Conservation (phyloP, 1,284 basidiomycete genomes). For the Paramarasmius palmivorus region DNA sequence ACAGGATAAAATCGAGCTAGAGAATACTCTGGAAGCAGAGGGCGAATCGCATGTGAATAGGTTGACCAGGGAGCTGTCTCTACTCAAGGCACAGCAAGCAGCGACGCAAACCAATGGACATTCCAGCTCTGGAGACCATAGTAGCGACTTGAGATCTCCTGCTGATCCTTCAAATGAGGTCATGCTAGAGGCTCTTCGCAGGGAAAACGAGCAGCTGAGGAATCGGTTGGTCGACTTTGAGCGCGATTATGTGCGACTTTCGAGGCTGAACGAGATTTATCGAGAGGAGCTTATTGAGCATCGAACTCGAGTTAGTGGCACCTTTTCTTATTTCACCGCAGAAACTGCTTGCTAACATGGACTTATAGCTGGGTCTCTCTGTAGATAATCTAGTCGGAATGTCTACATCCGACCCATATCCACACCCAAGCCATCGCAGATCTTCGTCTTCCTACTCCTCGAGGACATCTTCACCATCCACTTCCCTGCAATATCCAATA, state of each 20-base stretch:
- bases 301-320: slow-evolving; percentile 61
- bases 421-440: slow-evolving; percentile 66
- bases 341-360: slow-evolving; percentile 5
- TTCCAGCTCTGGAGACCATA: slow-evolving; percentile 27
- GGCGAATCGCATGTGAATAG: slow-evolving; percentile 77
- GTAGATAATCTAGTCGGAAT: slow-evolving; percentile 77
- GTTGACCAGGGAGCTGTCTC: slow-evolving; percentile 65
- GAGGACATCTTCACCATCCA: slow-evolving; percentile 44
- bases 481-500: slow-evolving; percentile 40
- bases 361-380: slow-evolving; percentile 61
- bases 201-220: slow-evolving; percentile 75
- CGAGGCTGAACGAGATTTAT: slow-evolving; percentile 76
- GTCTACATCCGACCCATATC: slow-evolving; percentile 59
- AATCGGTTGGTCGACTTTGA: slow-evolving; percentile 67
- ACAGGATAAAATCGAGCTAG: slow-evolving; percentile 81
- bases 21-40: slow-evolving; percentile 78
- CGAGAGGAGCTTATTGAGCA: slow-evolving; percentile 79
- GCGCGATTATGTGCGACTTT: slow-evolving; percentile 69
- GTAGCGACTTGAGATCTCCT: slow-evolving; percentile 21
- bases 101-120: slow-evolving; percentile 21
- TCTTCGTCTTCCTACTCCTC: slow-evolving; percentile 52
- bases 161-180: slow-evolving; percentile 56
- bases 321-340: slow-evolving; percentile 10
- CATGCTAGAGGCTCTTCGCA: slow-evolving; percentile 70
- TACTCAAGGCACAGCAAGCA: slow-evolving; percentile 54